Base-by-base conservation (phyloP, 2,329 filamentous ascomycete genomes). In the Paraphaeosphaeria sporulosa region DNA sequence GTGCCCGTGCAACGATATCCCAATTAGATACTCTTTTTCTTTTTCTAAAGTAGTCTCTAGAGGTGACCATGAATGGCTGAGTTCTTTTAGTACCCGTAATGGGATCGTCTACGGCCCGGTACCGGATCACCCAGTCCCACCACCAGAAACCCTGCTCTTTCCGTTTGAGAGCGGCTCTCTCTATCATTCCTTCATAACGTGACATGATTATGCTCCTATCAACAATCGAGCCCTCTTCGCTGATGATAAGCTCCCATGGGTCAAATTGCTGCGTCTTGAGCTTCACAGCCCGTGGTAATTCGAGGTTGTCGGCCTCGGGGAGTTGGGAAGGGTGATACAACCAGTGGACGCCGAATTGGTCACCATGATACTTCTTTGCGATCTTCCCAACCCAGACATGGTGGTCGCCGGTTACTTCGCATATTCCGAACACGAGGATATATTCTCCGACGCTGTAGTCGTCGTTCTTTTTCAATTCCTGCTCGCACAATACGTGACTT, bases 171-270 rank as follows among this genome's bases (percentile, higher is more conserved):
- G 23, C 12, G 17, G 46, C 46, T 3, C 46, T 25, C 46, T 48
- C 46, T n/a, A 48, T 2, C 46, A 50, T 50, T 19, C 34, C 17
- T 30, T 15, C n/a, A 12, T 30, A 30, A 9, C 12, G n/a, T n/a
- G n/a, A 9, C 46, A 49, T 49, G 7, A 49, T 49, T 3, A 30
- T 17, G 7, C 19, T 27, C 9, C 8, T 27, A 12, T 30, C 13
- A 13, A 50, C 13, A 10, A 50, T 50, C 17, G 27, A 21, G 4
- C 15, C 34, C 21, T 50, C 30, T 36, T 50, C 47, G 30, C 47
- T 50, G 6, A 50, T 36, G 15, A 50, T 50, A 15, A 50, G 47
- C 17, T 50, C 47, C 47, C 47, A 50, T 21, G 47, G 47, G 17
- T 50, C 30, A n/a, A 50, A 50, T 19, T n/a, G 17, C 4, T 17